phyloP scores from a whole-genome alignment of 2,329 filamentous ascomycete species.

The Cladophialophora immunda region DNA sequence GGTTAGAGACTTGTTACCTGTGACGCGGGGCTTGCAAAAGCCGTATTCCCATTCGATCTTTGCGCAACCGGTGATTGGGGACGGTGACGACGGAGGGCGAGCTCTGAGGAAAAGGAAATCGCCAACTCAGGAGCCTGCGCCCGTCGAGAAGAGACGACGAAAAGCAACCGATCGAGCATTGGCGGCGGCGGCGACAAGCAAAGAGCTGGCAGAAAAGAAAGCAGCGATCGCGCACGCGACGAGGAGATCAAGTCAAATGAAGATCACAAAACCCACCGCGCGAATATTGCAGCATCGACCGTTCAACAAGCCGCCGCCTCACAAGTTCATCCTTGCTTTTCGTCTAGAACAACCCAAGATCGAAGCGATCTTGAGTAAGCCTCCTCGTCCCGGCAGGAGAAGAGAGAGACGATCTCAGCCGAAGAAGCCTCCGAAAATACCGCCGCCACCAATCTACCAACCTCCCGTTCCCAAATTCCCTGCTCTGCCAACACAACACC shows the following conservation, averaged over 20 bases:
- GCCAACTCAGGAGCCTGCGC: conserved; percentile 67
- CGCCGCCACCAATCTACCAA: conserved; percentile 53
- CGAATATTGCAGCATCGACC: conserved; percentile 41
- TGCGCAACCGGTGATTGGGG: conserved; percentile 41
- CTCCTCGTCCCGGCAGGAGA: conserved; percentile 67
- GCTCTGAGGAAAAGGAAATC: conserved; percentile 85
- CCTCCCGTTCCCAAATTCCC: conserved; percentile 54
- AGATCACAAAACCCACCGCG: conserved; percentile 33
- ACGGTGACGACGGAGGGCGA: conserved; percentile 71
- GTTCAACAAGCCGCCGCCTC: conserved; percentile 46
- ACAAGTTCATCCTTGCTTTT: conserved; percentile 66
- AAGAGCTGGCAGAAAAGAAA: conserved; percentile 29
- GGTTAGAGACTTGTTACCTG: conserved; percentile 75
- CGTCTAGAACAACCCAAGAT: conserved; percentile 67
- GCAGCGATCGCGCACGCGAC: conserved; percentile 39
- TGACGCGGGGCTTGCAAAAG: conserved; percentile 69
- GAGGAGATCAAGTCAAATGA: conserved; percentile 53
- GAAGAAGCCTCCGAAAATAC: conserved; percentile 49
- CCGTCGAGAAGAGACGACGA: conserved; percentile 37
- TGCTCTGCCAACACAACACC: conserved; percentile 40
- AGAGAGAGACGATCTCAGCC: conserved; percentile 48
- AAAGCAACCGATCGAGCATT: conserved; percentile 35
- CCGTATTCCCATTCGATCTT: conserved; percentile 80
- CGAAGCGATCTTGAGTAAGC: conserved; percentile 66
- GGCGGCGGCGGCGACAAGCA: conserved; percentile 35